Evolutionary conservation across 129 eudicot genomes (phyloP).

Genomic region (Tagetes erecta): DNA sequence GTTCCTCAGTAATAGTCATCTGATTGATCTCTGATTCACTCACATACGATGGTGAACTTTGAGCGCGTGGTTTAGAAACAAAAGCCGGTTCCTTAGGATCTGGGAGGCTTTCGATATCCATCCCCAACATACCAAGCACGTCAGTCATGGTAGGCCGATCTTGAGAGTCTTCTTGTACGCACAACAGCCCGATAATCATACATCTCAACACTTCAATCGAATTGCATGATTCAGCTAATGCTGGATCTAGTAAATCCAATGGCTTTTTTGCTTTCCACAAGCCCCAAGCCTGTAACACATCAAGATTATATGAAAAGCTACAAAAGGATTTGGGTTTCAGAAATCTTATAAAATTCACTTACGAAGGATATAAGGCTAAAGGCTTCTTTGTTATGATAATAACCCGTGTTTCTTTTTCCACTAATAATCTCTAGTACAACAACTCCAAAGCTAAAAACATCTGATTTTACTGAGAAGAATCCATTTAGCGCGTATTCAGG

Average conservation of each 20-base stretch:
- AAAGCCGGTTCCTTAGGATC: constrained; percentile 49
- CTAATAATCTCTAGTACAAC: constrained; percentile 51
- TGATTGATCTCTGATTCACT: constrained; percentile 13
- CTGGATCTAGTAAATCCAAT: constrained; percentile 30
- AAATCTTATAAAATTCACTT: constrained; percentile 28
- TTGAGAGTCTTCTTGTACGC: constrained; percentile 51
- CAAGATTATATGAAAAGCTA: background rate
- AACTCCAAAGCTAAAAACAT: constrained; percentile 54
- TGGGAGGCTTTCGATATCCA: constrained; percentile 43
- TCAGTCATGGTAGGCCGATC: constrained; percentile 49
- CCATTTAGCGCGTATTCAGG: constrained; percentile 4
- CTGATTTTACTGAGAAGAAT: constrained; percentile 42
- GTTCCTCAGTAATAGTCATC: constrained; percentile 17
- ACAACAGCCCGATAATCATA: constrained; percentile 44
- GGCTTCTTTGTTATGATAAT: constrained; percentile 35
- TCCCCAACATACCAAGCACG: constrained; percentile 40
- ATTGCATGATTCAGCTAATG: constrained; percentile 33
- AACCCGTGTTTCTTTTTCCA: constrained; percentile 43
- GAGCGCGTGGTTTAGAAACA: constrained; percentile 26
- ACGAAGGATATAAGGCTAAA: constrained; percentile 37
- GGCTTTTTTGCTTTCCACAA: constrained; percentile 43
- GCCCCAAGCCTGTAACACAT: constrained; percentile 37
- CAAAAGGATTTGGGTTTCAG: background rate
- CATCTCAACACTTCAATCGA: constrained; percentile 43
- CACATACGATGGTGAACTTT: background rate